Evolutionary conservation across 306 rosid species (phyloP).

Genomic region (Cicer arietinum): DNA sequence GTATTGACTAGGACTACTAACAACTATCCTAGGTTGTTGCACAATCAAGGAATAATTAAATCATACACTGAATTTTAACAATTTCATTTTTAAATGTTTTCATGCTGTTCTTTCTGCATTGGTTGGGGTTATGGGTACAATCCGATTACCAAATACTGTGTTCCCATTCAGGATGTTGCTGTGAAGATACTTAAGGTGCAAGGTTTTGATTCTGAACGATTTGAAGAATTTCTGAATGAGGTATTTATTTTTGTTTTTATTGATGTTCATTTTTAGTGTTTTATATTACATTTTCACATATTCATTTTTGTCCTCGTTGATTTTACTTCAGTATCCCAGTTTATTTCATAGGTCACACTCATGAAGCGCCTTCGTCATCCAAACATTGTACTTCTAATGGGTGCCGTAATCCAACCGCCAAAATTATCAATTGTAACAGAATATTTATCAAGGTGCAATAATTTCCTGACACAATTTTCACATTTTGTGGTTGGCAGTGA

Average conservation of each 20-base stretch:
- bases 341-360: constrained; percentile 74
- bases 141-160: constrained; percentile 37
- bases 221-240: constrained; percentile 84
- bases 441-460: constrained; percentile 82
- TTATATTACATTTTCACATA: constrained; percentile 15
- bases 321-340: constrained; percentile 43
- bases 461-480: constrained; percentile 36
- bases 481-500: constrained; percentile 24
- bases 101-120: constrained; percentile 32
- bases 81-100: constrained; percentile 17
- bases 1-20: too few relatives aligned
- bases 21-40: too few relatives aligned
- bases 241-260: constrained; percentile 47
- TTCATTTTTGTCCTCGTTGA: background rate
- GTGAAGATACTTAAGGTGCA: constrained; percentile 92
- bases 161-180: constrained; percentile 80
- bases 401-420: constrained; percentile 90
- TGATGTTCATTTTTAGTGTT: constrained; percentile 1
- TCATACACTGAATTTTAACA: too few relatives aligned
- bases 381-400: constrained; percentile 93
- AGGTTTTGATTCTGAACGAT: constrained; percentile 74
- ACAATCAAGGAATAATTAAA: too few relatives aligned
- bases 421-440: constrained; percentile 95
- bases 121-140: background rate
- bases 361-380: constrained; percentile 94